A percentile compares a stretch with the other conserved stretches of the same genome.
phyloP scores from a whole-genome alignment of 1,284 basidiomycete genomes.

The Phlebopus sp. region DNA sequence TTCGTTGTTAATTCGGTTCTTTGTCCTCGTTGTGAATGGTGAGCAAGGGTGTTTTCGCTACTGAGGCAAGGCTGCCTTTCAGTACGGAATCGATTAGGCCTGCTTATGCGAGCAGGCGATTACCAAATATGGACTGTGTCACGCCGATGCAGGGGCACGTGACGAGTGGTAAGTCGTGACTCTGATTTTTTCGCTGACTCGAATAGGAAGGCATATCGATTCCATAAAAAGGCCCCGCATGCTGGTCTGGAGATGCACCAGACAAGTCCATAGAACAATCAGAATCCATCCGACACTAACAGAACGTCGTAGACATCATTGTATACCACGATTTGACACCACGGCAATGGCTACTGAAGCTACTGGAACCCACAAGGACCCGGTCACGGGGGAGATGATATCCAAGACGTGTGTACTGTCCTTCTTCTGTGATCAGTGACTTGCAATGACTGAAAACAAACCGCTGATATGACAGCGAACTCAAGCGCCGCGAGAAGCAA shows the following conservation, averaged over 20 bases:
- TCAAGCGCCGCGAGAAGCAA: constrained; percentile 88
- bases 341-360: constrained; percentile 53
- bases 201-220: constrained; percentile 31
- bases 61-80: not conserved
- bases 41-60: constrained; percentile 13
- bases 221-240: constrained; percentile 23
- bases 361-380: constrained; percentile 71
- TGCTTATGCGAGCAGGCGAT: constrained; percentile 29
- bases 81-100: constrained; percentile 29
- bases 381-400: constrained; percentile 90
- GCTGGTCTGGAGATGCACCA: constrained; percentile 25
- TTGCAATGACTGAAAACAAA: constrained; percentile 25
- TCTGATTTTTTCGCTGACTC: constrained; percentile 19
- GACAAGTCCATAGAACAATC: constrained; percentile 11
- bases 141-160: constrained; percentile 1
- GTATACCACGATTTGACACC: constrained; percentile 5
- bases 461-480: constrained; percentile 58
- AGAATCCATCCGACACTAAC: constrained; percentile 6
- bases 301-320: not conserved
- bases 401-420: constrained; percentile 78
- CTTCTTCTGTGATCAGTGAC: constrained; percentile 10
- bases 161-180: too few species aligned
- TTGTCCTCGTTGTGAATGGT: constrained; percentile 15
- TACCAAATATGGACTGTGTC: constrained; percentile 8
- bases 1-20: constrained; percentile 4